These are phyloP conservation scores for Bolboschoenoplectus hybrid DNA, from an alignment of 202 grass and related monocot species.

Conservation along the genomic window DNA sequence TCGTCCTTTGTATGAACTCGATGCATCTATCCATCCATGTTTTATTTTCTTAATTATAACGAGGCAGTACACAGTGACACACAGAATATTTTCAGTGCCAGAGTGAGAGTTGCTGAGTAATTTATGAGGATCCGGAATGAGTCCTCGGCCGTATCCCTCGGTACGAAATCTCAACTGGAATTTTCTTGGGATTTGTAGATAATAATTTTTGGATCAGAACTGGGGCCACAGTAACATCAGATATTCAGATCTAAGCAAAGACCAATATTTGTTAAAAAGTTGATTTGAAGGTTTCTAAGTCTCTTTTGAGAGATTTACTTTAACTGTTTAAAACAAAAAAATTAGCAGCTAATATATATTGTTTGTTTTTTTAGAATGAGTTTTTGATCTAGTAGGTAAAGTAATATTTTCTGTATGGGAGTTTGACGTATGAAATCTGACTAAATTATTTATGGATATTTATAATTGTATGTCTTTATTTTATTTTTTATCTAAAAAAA, in stretches of 20 bases:
- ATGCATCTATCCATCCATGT: neutral
- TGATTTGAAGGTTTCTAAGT: neutral
- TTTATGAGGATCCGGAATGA: slow-evolving; percentile 9
- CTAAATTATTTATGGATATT: too few species aligned
- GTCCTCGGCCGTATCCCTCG: slow-evolving; percentile 27
- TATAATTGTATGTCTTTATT: too few species aligned
- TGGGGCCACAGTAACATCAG: neutral
- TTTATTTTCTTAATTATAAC: neutral
- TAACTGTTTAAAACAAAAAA: too few species aligned
- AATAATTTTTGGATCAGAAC: slow-evolving; percentile 9
- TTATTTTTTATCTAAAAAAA: too few species aligned
- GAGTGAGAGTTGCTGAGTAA: neutral
- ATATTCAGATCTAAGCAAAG: neutral
- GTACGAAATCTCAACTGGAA: neutral
- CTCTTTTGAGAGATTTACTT: too few species aligned
- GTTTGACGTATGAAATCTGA: too few species aligned
- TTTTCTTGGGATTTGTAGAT: neutral
- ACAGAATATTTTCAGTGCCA: neutral
- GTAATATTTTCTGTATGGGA: too few species aligned
- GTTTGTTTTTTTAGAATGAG: too few species aligned
- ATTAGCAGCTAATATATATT: too few species aligned
- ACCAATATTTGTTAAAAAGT: neutral
- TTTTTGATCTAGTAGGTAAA: too few species aligned
- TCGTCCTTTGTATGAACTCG: neutral
- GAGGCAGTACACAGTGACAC: neutral